phyloP scores from a whole-genome alignment of 1,284 basidiomycete genomes.

The Cryptococcus wingfieldii region DNA sequence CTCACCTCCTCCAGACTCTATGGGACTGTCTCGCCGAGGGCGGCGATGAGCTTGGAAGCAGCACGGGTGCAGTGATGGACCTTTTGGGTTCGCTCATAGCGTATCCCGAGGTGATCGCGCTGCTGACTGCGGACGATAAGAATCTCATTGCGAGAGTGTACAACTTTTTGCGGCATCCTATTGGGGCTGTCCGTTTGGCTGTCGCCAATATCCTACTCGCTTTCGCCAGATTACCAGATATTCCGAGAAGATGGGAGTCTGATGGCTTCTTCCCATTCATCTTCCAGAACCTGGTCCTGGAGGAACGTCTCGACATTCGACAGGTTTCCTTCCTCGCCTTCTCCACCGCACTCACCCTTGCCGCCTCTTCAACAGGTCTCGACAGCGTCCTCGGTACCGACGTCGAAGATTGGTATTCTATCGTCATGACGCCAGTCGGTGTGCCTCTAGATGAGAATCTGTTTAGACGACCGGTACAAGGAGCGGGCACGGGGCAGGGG shows the following conservation, averaged over 20 bases:
- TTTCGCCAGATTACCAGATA: slow-evolving; percentile 72
- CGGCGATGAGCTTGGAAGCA: slow-evolving; percentile 95
- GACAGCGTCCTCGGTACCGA: slow-evolving; percentile 18
- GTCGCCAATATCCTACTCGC: slow-evolving; percentile 85
- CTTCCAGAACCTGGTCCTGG: slow-evolving; percentile 91
- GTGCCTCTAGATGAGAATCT: slow-evolving; percentile 60
- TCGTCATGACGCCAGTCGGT: slow-evolving; percentile 89
- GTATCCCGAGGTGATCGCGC: slow-evolving; percentile 26
- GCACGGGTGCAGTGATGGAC: slow-evolving; percentile 96
- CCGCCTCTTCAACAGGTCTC: slow-evolving; percentile 54
- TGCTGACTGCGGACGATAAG: slow-evolving; percentile 18
- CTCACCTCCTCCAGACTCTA: slow-evolving; percentile 72
- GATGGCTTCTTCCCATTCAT: slow-evolving; percentile 74
- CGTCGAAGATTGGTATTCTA: slow-evolving; percentile 66
- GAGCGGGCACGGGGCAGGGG: not conserved
- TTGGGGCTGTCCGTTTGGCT: slow-evolving; percentile 84
- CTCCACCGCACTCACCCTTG: slow-evolving; percentile 63
- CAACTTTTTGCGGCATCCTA: slow-evolving; percentile 97
- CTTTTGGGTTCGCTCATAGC: slow-evolving; percentile 55
- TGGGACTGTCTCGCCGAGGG: slow-evolving; percentile 90
- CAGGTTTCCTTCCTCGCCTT: slow-evolving; percentile 73
- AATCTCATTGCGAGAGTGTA: slow-evolving; percentile 81
- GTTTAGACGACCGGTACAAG: not conserved
- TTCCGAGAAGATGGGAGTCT: slow-evolving; percentile 77
- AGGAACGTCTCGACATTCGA: slow-evolving; percentile 83